Percentiles rank a stretch among this genome's conserved stretches.
Conservation (phyloP, 2,329 filamentous ascomycete genomes). For the Colletotrichum paranaense region DNA sequence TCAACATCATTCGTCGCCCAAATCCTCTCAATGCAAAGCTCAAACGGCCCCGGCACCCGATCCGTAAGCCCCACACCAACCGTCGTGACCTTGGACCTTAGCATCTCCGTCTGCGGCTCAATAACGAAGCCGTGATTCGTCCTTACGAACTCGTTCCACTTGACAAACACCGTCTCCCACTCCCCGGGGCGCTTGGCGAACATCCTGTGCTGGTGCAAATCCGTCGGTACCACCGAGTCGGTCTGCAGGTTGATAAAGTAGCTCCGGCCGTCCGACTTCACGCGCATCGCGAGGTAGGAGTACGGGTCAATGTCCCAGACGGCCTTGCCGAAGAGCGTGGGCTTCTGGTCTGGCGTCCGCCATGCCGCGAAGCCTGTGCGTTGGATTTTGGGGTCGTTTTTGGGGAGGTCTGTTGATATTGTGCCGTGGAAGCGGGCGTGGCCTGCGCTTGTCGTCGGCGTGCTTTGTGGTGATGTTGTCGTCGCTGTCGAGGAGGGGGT, state of each 20-base stretch:
- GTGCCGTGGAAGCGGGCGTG: constrained; percentile 87
- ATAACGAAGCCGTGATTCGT: constrained; percentile 94
- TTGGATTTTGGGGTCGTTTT: constrained; percentile 77
- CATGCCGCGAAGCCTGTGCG: constrained; percentile 91
- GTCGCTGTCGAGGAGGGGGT: constrained; percentile 33
- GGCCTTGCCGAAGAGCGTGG: constrained; percentile 86
- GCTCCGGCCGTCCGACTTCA: constrained; percentile 90
- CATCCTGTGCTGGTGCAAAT: constrained; percentile 93
- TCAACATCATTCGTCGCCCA: constrained; percentile 83
- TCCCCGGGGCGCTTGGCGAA: constrained; percentile 82
- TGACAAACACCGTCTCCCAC: constrained; percentile 96
- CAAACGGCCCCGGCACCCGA: constrained; percentile 87
- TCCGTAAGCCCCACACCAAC: constrained; percentile 92
- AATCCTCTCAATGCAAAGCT: constrained; percentile 84
- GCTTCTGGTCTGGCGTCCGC: constrained; percentile 80
- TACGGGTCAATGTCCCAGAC: constrained; percentile 94
- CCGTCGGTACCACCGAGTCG: constrained; percentile 92
- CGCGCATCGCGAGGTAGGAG: constrained; percentile 84
- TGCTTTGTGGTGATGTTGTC: constrained; percentile 31
- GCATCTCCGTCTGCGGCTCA: constrained; percentile 90
- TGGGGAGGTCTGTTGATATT: constrained; percentile 88
- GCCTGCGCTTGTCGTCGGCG: constrained; percentile 39
- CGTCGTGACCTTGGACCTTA: constrained; percentile 86
- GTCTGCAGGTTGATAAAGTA: constrained; percentile 98
- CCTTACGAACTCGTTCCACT: constrained; percentile 92